Evolutionary conservation across 805 yeast species (phyloP).

Genomic region (Limtongia smithiae): DNA sequence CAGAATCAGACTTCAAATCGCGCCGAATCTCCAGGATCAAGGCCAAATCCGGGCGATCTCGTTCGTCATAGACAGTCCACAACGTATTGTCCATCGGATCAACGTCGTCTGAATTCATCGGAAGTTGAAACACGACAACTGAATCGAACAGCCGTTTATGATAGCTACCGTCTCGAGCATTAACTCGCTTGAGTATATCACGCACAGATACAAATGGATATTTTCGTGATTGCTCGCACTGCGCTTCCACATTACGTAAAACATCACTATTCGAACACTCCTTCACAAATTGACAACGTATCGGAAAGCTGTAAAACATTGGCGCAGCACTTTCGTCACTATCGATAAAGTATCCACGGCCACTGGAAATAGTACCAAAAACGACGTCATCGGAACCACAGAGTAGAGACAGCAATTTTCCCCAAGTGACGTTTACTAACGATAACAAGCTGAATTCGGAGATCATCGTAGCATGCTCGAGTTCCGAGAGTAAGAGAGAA

Average conservation of each 20-base stretch:
- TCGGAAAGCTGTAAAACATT: slow-evolving; percentile 20
- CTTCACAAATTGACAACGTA: slow-evolving; percentile 7
- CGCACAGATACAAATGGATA: slow-evolving; percentile 23
- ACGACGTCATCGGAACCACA: slow-evolving; percentile 23
- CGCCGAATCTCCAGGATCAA: slow-evolving; percentile 14
- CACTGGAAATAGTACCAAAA: slow-evolving; percentile 30
- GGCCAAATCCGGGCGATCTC: slow-evolving; percentile 15
- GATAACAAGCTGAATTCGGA: slow-evolving; percentile 2
- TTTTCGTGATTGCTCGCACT: background rate
- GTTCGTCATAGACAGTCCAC: slow-evolving; percentile 13
- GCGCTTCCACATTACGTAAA: slow-evolving; percentile 1
- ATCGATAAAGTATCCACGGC: slow-evolving; percentile 22
- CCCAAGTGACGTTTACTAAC: slow-evolving; percentile 28
- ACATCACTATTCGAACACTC: background rate
- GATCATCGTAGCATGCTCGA: background rate
- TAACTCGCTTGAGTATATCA: slow-evolving; percentile 1
- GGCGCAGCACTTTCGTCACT: slow-evolving; percentile 23
- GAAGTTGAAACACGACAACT: slow-evolving; percentile 17
- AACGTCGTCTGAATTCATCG: background rate
- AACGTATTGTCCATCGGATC: slow-evolving; percentile 11
- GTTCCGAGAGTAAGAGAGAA: background rate
- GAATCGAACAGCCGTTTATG: slow-evolving; percentile 17
- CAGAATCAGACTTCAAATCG: background rate
- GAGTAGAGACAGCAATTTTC: slow-evolving; percentile 11
- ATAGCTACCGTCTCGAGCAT: background rate